Conservation (phyloP, 139 green algal species). For the Volvox reticuliferus region DNA sequence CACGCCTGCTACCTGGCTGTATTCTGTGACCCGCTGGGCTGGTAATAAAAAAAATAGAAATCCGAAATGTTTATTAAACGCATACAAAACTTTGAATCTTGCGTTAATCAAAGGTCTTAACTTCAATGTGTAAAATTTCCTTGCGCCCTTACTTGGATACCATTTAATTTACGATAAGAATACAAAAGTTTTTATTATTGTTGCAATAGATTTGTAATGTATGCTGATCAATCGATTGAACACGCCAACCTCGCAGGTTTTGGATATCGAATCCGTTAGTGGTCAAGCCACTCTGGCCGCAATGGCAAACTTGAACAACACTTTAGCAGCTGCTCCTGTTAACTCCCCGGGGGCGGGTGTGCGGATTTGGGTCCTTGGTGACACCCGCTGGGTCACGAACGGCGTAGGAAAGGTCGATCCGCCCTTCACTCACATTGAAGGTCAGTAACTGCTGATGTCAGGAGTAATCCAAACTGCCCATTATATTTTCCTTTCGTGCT, state of each 20-base stretch:
- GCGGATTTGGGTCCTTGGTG: background rate
- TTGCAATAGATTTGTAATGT: background rate
- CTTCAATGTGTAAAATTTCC: too few species aligned
- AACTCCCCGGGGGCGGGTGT: background rate
- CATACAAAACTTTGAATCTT: too few species aligned
- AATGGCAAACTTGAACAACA: background rate
- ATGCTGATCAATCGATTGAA: background rate
- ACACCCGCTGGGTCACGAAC: background rate
- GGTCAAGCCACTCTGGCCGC: background rate
- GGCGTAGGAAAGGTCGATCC: background rate
- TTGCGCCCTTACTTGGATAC: too few species aligned
- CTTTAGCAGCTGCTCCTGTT: background rate
- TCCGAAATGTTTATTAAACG: too few species aligned
- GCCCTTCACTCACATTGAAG: background rate
- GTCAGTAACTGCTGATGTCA: background rate
- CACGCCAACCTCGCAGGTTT: background rate
- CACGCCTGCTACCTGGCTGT: too few species aligned
- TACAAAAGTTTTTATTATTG: too few species aligned
- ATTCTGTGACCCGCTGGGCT: too few species aligned
- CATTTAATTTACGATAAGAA: too few species aligned
- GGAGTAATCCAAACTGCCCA: background rate
- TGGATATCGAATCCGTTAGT: background rate
- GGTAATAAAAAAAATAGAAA: too few species aligned
- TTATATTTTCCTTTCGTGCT: background rate
- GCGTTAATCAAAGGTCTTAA: too few species aligned